A percentile compares a stretch with the other conserved stretches of the same genome.
Evolutionary conservation across 306 rosid species (phyloP).

Genomic region (Acacia crassicarpa): DNA sequence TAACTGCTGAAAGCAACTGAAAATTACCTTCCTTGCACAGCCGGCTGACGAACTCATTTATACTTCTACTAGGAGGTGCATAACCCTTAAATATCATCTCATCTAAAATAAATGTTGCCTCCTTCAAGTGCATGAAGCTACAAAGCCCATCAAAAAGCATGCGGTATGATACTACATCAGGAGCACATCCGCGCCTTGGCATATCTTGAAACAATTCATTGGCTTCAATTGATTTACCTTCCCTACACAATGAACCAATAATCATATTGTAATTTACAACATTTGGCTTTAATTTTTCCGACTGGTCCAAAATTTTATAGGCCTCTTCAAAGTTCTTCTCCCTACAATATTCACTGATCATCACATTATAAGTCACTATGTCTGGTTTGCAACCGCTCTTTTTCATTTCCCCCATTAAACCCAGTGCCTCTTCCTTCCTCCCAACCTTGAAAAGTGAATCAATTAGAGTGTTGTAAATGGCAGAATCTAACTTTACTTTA

Average conservation of each 20-base stretch:
- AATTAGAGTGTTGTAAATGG: slow-evolving; percentile 56
- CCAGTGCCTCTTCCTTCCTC: slow-evolving; percentile 53
- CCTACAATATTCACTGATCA: slow-evolving; percentile 67
- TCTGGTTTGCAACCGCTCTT: slow-evolving; percentile 49
- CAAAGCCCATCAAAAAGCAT: slow-evolving; percentile 64
- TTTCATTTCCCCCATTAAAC: slow-evolving; percentile 62
- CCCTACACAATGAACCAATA: slow-evolving; percentile 54
- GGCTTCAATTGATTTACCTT: slow-evolving; percentile 71
- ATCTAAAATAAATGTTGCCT: slow-evolving; percentile 61
- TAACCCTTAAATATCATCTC: slow-evolving; percentile 78
- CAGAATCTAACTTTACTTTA: slow-evolving; percentile 42
- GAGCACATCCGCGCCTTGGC: slow-evolving; percentile 55
- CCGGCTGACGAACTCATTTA: slow-evolving; percentile 39
- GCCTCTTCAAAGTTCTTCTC: slow-evolving; percentile 60
- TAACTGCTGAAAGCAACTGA: slow-evolving; percentile 46
- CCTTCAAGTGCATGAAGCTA: slow-evolving; percentile 46
- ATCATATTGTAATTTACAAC: slow-evolving; percentile 63
- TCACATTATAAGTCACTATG: slow-evolving; percentile 65
- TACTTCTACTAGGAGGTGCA: slow-evolving; percentile 38
- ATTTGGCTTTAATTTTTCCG: slow-evolving; percentile 60
- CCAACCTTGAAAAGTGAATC: slow-evolving; percentile 54
- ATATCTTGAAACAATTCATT: slow-evolving; percentile 69
- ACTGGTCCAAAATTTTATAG: slow-evolving; percentile 55
- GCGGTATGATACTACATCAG: slow-evolving; percentile 62
- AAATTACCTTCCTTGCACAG: slow-evolving; percentile 48